phyloP scores from a whole-genome alignment of 306 rosid genomes.

The Sechiopsis laciniata region DNA sequence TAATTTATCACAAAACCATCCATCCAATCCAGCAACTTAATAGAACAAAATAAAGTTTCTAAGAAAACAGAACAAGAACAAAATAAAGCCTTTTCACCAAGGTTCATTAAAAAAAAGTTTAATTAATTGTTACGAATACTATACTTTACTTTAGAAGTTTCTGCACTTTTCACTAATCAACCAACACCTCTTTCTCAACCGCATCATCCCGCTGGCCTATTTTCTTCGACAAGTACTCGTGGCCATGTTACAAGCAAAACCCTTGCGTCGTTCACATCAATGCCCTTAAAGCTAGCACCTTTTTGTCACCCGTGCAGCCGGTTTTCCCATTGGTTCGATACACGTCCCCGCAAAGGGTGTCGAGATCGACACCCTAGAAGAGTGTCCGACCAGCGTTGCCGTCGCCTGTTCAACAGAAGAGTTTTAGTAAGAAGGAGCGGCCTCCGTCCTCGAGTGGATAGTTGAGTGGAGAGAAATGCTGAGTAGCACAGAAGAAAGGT shows the following conservation, averaged over 20 bases:
- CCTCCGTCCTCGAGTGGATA: constrained; percentile 54
- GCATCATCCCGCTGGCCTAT: constrained; percentile 42
- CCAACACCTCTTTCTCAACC: constrained; percentile 41
- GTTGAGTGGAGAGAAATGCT: constrained; percentile 28
- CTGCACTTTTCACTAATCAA: constrained; percentile 29
- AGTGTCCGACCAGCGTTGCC: constrained; percentile 40
- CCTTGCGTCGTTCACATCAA: constrained; percentile 57
- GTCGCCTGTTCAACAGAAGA: constrained; percentile 52
- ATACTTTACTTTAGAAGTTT: background rate
- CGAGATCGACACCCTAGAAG: constrained; percentile 40
- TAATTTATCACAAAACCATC: no score
- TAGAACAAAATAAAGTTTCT: no score
- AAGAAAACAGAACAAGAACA: no score
- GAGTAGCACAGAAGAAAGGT: background rate
- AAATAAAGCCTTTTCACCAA: no score
- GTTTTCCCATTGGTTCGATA: constrained; percentile 8
- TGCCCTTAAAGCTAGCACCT: constrained; percentile 42
- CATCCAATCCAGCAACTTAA: no score
- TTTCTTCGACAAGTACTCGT: constrained; percentile 61
- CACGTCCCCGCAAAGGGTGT: constrained; percentile 16
- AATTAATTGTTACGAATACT: no score
- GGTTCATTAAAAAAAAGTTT: no score
- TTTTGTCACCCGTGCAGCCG: background rate
- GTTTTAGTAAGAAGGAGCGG: constrained; percentile 48
- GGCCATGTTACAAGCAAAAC: constrained; percentile 62